Base-by-base conservation (phyloP, 2,329 filamentous ascomycete species). In the Phyllosticta citribraziliensis region DNA sequence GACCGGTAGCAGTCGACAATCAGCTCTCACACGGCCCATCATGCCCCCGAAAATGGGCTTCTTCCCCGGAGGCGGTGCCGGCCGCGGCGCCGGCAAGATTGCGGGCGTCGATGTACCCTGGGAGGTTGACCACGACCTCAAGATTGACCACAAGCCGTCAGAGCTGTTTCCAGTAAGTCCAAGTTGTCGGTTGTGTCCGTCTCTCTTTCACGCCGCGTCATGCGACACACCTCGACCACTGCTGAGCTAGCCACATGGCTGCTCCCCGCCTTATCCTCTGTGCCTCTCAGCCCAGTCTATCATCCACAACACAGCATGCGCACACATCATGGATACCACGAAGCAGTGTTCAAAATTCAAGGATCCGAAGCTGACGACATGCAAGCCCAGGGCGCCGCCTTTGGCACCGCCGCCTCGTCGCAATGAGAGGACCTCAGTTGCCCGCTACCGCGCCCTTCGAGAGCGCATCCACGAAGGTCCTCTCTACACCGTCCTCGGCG, bases 381-480 rank as follows among this genome's bases (percentile, higher is more conserved):
- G 8, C 55, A 30, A 62, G 60, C 60, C 60, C 20, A 62, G 57
- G 50, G 55, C 60, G 5, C 55, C 60, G 2, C 60, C 60, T n/a
- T 55, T 62, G 24, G 60, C 60, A 40, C 66, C 72, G 17, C 70
- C 78, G 14, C 70, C 78, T n/a, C 73, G 71, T 50, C 65, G 66
- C 10, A 64, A 67, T 55, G 84, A 86, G 72, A 73, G 74, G 60
- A 68, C 68, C 4, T 74, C 79, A 63, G 75, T 84, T 56, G 74
- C 79, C 57, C 70, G 77, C 62, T 82, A 81, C 67, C 78, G 81
- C 8, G 70, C 70, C 1, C 71, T 85, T 4, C 81, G 82, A 64
- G 79, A 81, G 55, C 76, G 76, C 53, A 79, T 83, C 62, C 82
- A 84, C 66, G 80, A 84, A 55, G 84, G 84, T 0, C 82, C 84